Base-by-base conservation (phyloP, 177 flowering plant species). In the Vitis hybrid region DNA sequence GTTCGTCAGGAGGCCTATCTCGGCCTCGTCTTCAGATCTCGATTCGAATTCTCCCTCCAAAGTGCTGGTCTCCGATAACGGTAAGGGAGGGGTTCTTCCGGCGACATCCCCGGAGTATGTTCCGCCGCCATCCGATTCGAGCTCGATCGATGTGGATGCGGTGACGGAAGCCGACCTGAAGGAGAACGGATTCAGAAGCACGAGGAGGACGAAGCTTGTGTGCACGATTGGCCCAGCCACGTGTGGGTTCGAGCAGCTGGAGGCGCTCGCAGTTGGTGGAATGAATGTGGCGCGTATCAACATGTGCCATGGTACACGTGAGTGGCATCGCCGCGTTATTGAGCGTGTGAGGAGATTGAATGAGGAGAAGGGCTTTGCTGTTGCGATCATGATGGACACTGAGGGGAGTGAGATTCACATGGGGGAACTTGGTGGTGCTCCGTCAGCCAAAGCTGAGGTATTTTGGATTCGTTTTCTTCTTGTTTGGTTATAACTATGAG, bases 391-490 rank as follows among this genome's bases (percentile, higher is more conserved):
- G 99, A 95, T 95, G 99, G 99, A 95, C 68, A 95, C 99, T 6
- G 99, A 95, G 71, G 99, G 99, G 55, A 93, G 98, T 65, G 99
- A 95, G 86, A 93, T 95, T 82, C 99, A 93, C 69, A 95, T 95
- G 99, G 98, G 99, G 9, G 99, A 95, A 80, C 86, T 95, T 17
- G 97, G 96, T n/a, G 98, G 92, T 10, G 84, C 88, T 55, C 35
- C 88, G 4, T 86, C 99, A 0, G 91, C 81, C 2, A 95, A 90
- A 78, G 97, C 99, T 32, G 98, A 93, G 96, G 99, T 95, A 75
- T 46, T 21, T 75, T 49, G 35, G 40, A 21, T 17, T 7, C 60
- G 11, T 6, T 18, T 55, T 24, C 10, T 11, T 15, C 24, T 64
- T 50, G 10, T 64, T 24, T 49, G 6, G 11, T 3, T 64, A 18